These are phyloP conservation scores for Sordaria brevicollis DNA, from an alignment of 495 filamentous ascomycete genomes.

Conservation along the genomic window DNA sequence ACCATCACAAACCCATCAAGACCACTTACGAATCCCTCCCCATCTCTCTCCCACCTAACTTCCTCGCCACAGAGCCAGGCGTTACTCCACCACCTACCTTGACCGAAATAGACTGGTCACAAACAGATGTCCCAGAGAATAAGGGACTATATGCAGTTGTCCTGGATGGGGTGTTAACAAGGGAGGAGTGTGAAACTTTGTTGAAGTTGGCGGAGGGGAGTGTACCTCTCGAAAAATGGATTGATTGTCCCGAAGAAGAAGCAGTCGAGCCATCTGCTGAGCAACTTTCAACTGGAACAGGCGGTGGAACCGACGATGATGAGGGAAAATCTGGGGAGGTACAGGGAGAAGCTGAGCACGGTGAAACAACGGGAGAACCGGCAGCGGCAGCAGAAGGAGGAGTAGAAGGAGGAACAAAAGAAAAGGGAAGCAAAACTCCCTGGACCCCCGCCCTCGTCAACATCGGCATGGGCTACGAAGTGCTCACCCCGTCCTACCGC, in stretches of 20 bases:
- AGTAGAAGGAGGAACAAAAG: neutral
- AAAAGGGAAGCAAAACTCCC: slow-evolving; percentile 3
- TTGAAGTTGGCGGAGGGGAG: slow-evolving; percentile 46
- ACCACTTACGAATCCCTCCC: slow-evolving; percentile 22
- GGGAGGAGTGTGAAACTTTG: slow-evolving; percentile 49
- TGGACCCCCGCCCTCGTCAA: slow-evolving; percentile 66
- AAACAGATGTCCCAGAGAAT: slow-evolving; percentile 43
- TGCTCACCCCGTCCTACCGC: slow-evolving; percentile 43
- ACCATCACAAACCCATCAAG: slow-evolving; percentile 7
- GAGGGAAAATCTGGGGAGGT: too few relatives aligned
- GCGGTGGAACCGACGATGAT: too few relatives aligned
- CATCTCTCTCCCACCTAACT: slow-evolving; percentile 20
- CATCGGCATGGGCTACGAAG: slow-evolving; percentile 50
- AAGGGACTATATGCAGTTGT: slow-evolving; percentile 46
- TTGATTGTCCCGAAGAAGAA: too few relatives aligned
- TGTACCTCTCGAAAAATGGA: slow-evolving; percentile 14
- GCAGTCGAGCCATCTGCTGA: too few relatives aligned
- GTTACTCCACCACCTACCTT: slow-evolving; percentile 15
- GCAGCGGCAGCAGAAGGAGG: neutral
- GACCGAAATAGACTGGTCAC: slow-evolving; percentile 41
- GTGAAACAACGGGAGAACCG: too few relatives aligned
- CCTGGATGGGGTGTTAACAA: slow-evolving; percentile 53
- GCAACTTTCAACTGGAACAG: too few relatives aligned
- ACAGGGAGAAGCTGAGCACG: too few relatives aligned
- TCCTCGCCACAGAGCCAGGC: slow-evolving; percentile 16